Evolutionary conservation across 768 basidiomycete species (phyloP).

Genomic region (Suillus discolor): DNA sequence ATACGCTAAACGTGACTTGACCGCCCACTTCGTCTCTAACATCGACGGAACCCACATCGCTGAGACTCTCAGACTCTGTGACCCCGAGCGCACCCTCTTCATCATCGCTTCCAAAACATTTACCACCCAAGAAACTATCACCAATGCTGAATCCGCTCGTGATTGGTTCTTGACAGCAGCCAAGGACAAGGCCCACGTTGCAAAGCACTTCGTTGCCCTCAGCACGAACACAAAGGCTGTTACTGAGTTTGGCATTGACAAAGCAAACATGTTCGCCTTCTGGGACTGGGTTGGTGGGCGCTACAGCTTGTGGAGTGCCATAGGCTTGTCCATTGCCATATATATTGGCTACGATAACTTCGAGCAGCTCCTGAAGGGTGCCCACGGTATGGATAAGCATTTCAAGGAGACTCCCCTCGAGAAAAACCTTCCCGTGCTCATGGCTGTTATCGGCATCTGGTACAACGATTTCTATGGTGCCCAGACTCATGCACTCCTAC

Average conservation of each 20-base stretch:
- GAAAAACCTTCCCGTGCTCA: constrained; percentile 87
- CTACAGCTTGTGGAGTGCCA: constrained; percentile 98
- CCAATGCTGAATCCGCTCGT: constrained; percentile 92
- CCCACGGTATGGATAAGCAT: constrained; percentile 97
- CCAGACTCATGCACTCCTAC: constrained; percentile 93
- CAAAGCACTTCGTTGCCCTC: constrained; percentile 98
- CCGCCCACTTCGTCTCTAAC: constrained; percentile 91
- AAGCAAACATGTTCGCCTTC: constrained; percentile 98
- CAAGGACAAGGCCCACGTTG: constrained; percentile 87
- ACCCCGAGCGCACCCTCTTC: constrained; percentile 94
- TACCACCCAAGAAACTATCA: constrained; percentile 99
- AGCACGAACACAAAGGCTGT: constrained; percentile 96
- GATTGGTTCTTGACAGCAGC: constrained; percentile 91
- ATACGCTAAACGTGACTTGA: constrained; percentile 88
- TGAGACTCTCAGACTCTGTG: constrained; percentile 77
- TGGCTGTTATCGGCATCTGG: constrained; percentile 93
- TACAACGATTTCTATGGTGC: constrained; percentile 99
- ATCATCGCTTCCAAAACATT: constrained; percentile 99
- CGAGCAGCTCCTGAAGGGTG: constrained; percentile 84
- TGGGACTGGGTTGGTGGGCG: constrained; percentile 99
- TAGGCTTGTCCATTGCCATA: constrained; percentile 92
- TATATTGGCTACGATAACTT: constrained; percentile 96
- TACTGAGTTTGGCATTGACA: constrained; percentile 87
- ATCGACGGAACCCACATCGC: constrained; percentile 98
- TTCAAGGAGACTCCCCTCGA: constrained; percentile 89